Evolutionary conservation across 306 rosid genomes (phyloP).

Genomic region (Lablab purpureus): DNA sequence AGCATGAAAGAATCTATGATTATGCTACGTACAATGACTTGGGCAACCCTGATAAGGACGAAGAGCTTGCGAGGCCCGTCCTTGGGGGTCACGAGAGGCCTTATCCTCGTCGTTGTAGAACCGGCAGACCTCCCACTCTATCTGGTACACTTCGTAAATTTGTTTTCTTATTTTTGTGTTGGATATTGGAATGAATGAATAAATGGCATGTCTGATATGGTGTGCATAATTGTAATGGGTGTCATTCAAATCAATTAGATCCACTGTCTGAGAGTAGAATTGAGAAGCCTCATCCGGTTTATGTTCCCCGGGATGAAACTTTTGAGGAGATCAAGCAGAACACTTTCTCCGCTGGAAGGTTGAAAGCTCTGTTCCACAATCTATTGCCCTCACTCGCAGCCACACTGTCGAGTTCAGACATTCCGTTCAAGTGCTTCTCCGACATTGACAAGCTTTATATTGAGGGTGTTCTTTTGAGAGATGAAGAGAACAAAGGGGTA

Average conservation of each 20-base stretch:
- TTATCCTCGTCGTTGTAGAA: slow-evolving; percentile 92
- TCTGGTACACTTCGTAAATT: slow-evolving; percentile 54
- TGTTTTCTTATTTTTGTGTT: slow-evolving; percentile 8
- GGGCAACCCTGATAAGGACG: slow-evolving; percentile 84
- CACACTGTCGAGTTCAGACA: slow-evolving; percentile 78
- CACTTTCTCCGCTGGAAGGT: slow-evolving; percentile 85
- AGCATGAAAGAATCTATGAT: slow-evolving; percentile 83
- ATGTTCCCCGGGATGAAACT: slow-evolving; percentile 94
- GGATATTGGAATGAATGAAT: slow-evolving; percentile 36
- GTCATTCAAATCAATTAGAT: slow-evolving; percentile 60
- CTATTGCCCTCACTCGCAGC: slow-evolving; percentile 86
- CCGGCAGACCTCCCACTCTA: slow-evolving; percentile 74
- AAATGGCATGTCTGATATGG: slow-evolving; percentile 27
- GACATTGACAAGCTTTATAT: slow-evolving; percentile 88
- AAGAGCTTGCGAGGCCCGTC: slow-evolving; percentile 80
- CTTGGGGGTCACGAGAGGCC: slow-evolving; percentile 67
- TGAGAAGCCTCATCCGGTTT: slow-evolving; percentile 96
- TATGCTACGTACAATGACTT: slow-evolving; percentile 87
- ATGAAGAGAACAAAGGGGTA: slow-evolving; percentile 56
- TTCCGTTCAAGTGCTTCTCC: slow-evolving; percentile 81
- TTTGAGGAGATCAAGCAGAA: slow-evolving; percentile 90
- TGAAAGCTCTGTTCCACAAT: slow-evolving; percentile 92
- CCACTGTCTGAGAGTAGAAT: slow-evolving; percentile 76
- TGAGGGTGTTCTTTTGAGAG: slow-evolving; percentile 75
- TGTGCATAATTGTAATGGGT: slow-evolving; percentile 36